Evolutionary conservation across 768 basidiomycete species (phyloP).

Genomic region (Leccinum subgranulosum): DNA sequence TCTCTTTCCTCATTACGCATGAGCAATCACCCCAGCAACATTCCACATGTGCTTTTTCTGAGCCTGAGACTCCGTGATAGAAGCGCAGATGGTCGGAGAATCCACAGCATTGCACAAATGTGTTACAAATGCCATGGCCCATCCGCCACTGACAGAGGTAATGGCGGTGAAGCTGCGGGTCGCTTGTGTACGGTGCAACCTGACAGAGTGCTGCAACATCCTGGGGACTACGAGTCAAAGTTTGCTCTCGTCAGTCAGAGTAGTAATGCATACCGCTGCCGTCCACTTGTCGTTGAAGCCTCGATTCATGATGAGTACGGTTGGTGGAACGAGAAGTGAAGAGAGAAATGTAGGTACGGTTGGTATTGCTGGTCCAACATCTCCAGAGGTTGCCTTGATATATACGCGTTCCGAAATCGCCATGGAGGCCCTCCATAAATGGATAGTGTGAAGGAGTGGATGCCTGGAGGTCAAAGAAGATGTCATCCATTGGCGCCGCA

Average conservation of each 20-base stretch:
- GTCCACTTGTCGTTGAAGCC: conserved; percentile 4
- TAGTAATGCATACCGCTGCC: conserved; percentile 2
- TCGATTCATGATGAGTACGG: conserved; percentile 7
- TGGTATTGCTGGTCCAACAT: conserved; percentile 5
- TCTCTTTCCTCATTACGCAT: conserved; percentile 25
- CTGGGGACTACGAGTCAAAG: conserved; percentile 10
- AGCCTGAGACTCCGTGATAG: conserved; percentile 17
- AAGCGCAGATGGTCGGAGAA: conserved; percentile 24
- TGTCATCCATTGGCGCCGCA: conserved; percentile 15
- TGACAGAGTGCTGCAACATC: conserved; percentile 1
- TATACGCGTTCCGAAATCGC: conserved; percentile 14
- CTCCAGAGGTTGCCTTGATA: conserved; percentile 6
- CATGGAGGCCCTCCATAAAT: conserved; percentile 19
- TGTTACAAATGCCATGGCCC: background rate
- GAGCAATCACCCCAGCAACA: conserved; percentile 23
- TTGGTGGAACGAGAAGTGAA: background rate
- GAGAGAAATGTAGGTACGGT: background rate
- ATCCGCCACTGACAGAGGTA: conserved; percentile 19
- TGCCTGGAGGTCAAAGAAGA: conserved; percentile 13
- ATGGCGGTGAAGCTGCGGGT: conserved; percentile 3
- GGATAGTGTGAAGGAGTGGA: conserved; percentile 14
- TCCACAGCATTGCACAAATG: background rate
- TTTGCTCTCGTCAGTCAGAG: background rate
- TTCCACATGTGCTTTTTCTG: conserved; percentile 1
- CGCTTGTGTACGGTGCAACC: background rate